Conservation (phyloP, 208 protist species). For the Trypanosoma vivax region DNA sequence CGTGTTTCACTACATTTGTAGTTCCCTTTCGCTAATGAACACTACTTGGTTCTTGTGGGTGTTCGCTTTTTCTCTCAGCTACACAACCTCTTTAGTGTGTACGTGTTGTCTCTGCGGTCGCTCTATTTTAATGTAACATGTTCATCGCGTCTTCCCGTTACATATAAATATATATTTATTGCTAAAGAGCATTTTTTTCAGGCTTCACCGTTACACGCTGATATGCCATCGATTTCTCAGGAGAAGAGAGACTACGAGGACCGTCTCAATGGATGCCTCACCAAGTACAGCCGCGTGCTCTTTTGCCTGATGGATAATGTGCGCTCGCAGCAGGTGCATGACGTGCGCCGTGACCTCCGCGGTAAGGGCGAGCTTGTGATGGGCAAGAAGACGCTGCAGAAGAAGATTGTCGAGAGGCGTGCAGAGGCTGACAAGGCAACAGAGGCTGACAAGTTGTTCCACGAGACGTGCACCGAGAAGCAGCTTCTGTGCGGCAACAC, state of each 20-base stretch:
- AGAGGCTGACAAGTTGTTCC: constrained; percentile 49
- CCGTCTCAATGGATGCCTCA: constrained; percentile 86
- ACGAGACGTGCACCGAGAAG: constrained; percentile 42
- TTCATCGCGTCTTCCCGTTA: not conserved
- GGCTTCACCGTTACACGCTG: constrained; percentile 1
- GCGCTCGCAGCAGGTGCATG: constrained; percentile 95
- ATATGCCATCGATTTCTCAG: constrained; percentile 53
- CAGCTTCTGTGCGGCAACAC: constrained; percentile 92
- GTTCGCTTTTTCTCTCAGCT: too few relatives aligned
- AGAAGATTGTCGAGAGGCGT: constrained; percentile 89
- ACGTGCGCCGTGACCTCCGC: constrained; percentile 93
- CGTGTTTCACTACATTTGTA: too few relatives aligned
- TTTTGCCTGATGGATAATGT: constrained; percentile 97
- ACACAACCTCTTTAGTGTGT: too few relatives aligned
- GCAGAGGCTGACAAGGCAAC: constrained; percentile 41
- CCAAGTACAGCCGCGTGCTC: constrained; percentile 93
- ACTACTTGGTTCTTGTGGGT: too few relatives aligned
- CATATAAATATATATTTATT: constrained; percentile 2
- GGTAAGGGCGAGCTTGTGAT: constrained; percentile 95
- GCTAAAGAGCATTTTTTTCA: not conserved
- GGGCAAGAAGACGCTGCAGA: constrained; percentile 99
- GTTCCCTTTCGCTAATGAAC: too few relatives aligned
- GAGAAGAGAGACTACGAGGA: constrained; percentile 89
- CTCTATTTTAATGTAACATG: not conserved
- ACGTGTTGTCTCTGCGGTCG: too few relatives aligned